Evolutionary conservation across 495 filamentous ascomycete genomes (phyloP), one percentile per base, ranked within the genome.

Genomic region (Aspergillus panamensis): DNA sequence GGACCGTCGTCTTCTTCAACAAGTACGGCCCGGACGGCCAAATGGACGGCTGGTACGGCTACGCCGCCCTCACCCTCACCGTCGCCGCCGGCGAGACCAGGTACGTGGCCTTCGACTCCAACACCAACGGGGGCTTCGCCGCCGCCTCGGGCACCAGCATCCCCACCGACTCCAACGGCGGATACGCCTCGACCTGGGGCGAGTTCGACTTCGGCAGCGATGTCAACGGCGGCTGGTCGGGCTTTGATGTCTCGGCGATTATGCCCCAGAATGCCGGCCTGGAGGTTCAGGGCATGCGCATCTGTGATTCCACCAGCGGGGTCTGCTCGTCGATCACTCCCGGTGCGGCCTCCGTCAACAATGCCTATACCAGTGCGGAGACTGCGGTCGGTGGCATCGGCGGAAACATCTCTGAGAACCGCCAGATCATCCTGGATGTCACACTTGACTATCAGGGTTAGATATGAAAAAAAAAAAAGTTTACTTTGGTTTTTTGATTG

Each of bases 1-100:
- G 77, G 66, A 74, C 69, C 42, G 66, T 81, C 55, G 70, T 67
- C 60, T 66, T 82, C 71, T 84, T 77, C 76, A 80, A 82, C 72
- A 84, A 82, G 72, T 71, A 67, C 49, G 74, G 73, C 44, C 54
- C 65, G 4, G 70, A 76, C 32, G 73, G 70, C 32, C 53, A 59
- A n/a, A 65, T 76, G 61, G 53, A 66, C 49, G 71, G 78, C 50
- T 80, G 69, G 62, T 77, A 70, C 54, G 71, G 69, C 51, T 60
- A 70, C 42, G 69, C 74, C 48, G 69, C 68, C 32, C 56, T 78
- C 33, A 74, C 61, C 33, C 71, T 82, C 60, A 66, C 69, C 30
- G 69, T 84, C 39, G 48, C 67, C 45, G 47, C 76, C 33, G 77
- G 77, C 14, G 69, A 68, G 32, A 74, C 73, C 37, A 66, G 61